Percentiles rank a stretch among this genome's conserved stretches.
phyloP scores from a whole-genome alignment of 1,284 basidiomycete species.

The Termitomyces sp. region DNA sequence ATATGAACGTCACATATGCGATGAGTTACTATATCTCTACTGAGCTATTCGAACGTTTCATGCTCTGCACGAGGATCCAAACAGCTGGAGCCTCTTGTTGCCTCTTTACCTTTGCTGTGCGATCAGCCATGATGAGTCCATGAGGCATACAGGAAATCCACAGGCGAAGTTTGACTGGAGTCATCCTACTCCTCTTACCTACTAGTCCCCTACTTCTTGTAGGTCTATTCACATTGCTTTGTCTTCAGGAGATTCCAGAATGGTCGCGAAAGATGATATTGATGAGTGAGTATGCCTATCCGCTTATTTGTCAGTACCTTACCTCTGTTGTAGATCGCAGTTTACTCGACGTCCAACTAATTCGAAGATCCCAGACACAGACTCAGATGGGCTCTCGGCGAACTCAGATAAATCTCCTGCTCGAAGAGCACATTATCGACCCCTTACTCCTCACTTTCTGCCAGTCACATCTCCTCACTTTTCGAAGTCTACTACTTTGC shows the following conservation, averaged over 20 bases:
- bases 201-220: not conserved
- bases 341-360: slow-evolving; percentile 6
- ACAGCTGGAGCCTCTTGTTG: not conserved
- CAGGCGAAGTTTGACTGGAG: not conserved
- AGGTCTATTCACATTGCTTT: not conserved
- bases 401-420: not conserved
- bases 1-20: slow-evolving; percentile 2
- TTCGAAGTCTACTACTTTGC: not conserved
- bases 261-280: not conserved
- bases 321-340: slow-evolving; percentile 6
- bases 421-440: slow-evolving; percentile 1
- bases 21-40: not conserved
- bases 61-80: not conserved
- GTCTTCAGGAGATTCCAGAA: not conserved
- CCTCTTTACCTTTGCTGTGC: not conserved
- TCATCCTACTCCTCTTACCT: not conserved
- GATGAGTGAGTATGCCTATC: not conserved
- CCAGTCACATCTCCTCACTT: not conserved
- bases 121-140: slow-evolving; percentile 9
- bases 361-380: not conserved
- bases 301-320: not conserved
- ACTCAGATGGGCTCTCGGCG: not conserved
- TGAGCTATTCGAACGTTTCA: not conserved
- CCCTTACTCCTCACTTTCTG: slow-evolving; percentile 12
- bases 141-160: slow-evolving; percentile 9